Conservation (phyloP, 2,329 filamentous ascomycete species). For the Ascochyta koolunga region DNA sequence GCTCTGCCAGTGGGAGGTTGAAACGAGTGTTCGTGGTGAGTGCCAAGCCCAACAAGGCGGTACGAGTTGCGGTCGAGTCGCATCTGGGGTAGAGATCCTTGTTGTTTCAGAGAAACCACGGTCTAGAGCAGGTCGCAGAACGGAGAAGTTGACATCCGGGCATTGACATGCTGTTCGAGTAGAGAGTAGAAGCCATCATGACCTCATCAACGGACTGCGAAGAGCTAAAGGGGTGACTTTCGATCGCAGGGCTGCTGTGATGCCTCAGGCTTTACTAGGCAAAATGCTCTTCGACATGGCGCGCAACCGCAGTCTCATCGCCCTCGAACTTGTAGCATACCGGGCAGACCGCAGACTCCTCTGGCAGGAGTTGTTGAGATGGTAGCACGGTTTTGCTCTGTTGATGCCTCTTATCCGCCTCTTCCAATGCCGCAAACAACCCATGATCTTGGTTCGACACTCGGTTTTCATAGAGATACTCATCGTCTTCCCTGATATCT, state of each 20-base stretch:
- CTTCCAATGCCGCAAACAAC: conserved; percentile 34
- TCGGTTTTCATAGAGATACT: conserved; percentile 38
- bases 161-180: not conserved
- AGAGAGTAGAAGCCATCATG: not conserved
- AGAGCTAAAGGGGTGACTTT: not conserved
- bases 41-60: not conserved
- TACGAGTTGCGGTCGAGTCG: conserved; percentile 14
- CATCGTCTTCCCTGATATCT: conserved; percentile 39
- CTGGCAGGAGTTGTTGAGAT: conserved; percentile 23
- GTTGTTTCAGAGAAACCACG: conserved; percentile 6
- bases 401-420: conserved; percentile 33
- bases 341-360: conserved; percentile 58
- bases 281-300: conserved; percentile 70
- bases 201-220: not conserved
- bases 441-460: conserved; percentile 14
- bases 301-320: conserved; percentile 69
- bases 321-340: conserved; percentile 71
- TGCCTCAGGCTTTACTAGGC: conserved; percentile 8
- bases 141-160: not conserved
- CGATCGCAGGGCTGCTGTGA: not conserved
- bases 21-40: conserved; percentile 1
- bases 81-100: conserved; percentile 8
- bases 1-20: not conserved
- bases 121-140: conserved; percentile 1
- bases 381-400: conserved; percentile 34